Evolutionary conservation across 2,329 filamentous ascomycete genomes (phyloP), one percentile per base, ranked within the genome.

Genomic region (Botrytis sinoallii): DNA sequence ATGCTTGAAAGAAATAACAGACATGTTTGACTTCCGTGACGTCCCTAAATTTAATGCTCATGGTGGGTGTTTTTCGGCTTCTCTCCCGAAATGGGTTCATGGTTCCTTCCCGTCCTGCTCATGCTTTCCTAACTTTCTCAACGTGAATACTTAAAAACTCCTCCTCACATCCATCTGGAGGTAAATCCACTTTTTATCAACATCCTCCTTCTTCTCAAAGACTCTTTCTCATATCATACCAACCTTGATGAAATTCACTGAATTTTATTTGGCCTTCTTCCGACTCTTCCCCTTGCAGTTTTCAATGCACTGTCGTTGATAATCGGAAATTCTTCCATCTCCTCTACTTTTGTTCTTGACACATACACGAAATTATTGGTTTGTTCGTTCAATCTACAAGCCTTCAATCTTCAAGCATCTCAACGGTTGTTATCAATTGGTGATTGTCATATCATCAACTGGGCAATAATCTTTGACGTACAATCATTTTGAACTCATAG

Each of bases 361-460:
- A 71, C 32, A 25, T 25, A 65, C 44, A 55, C 57, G 46, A 22
- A 42, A n/a, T 55, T 38, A n/a, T 71, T 71, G 57, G 70, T 42
- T 64, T 32, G 22, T 48, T 61, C 40, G 35, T 42, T 20, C 46
- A n/a, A 38, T 67, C 22, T n/a, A 61, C 8, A 61, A 35, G 44
- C 29, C 40, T 70, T 32, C 48, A 57, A 44, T 12, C 48, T 57
- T 57, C n/a, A 57, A 25, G 18, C 22, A 57, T 42, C 66, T 57
- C 66, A 25, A 32, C 25, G 38, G 18, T 57, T 57, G 40, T 68
- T 32, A 32, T 57, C 66, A 68, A 57, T 68, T 68, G 66, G 25
- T 25, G 48, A 57, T 57, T 25, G 14, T 25, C 40, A 32, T 18
- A 44, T 59, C 66, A 42, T 70, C 68, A 70, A 38, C 16, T 70